These are phyloP conservation scores for Gomphus bonarii DNA, from an alignment of 1,284 basidiomycete genomes.

Conservation along the genomic window DNA sequence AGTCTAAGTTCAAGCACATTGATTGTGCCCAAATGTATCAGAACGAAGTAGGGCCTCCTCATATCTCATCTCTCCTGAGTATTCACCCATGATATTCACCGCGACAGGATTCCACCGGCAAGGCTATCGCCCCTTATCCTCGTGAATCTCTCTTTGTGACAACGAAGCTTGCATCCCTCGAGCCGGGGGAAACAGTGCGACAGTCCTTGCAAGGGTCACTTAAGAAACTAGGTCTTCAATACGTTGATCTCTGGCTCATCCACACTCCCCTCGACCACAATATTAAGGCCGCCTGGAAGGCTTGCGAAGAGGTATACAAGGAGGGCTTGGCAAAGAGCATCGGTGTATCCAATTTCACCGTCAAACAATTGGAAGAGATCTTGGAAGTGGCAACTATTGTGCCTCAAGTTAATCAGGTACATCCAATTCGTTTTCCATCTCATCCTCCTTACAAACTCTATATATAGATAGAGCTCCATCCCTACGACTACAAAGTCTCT, in stretches of 20 bases:
- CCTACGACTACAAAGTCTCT: conserved; percentile 57
- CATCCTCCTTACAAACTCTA: conserved; percentile 12
- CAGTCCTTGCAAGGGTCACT: conserved; percentile 43
- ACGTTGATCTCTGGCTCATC: conserved; percentile 73
- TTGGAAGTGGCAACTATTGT: conserved; percentile 45
- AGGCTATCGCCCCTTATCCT: conserved; percentile 34
- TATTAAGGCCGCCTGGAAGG: conserved; percentile 54
- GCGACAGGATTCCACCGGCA: conserved; percentile 34
- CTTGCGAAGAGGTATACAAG: conserved; percentile 57
- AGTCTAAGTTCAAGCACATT: conserved; percentile 55
- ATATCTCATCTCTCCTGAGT: neutral
- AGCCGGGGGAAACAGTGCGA: conserved; percentile 36
- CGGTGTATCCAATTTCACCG: conserved; percentile 77
- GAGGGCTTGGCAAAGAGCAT: conserved; percentile 68
- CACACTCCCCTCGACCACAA: conserved; percentile 43
- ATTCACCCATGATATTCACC: conserved; percentile 1
- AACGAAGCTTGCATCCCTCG: conserved; percentile 42
- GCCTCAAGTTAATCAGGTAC: conserved; percentile 75
- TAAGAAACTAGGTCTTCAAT: conserved; percentile 48
- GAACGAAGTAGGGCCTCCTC: conserved; percentile 40
- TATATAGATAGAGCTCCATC: conserved; percentile 68
- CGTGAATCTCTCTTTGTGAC: conserved; percentile 54
- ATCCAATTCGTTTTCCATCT: conserved; percentile 4
- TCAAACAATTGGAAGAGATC: conserved; percentile 55
- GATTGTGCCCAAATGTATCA: conserved; percentile 61